phyloP scores from a whole-genome alignment of 805 yeast species.

The Myxozyma sirexii region DNA sequence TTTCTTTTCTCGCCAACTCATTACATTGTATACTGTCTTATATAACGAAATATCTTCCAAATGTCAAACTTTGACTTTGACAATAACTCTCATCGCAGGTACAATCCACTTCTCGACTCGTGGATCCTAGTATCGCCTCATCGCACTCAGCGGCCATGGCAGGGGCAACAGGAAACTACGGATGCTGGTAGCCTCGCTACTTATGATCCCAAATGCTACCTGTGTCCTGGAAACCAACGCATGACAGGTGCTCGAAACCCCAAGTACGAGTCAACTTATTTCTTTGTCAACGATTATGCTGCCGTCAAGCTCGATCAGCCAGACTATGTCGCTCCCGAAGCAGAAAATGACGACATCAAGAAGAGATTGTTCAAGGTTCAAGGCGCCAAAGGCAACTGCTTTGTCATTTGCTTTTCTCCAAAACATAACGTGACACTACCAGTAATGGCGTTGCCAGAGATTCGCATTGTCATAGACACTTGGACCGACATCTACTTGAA shows the following conservation, averaged over 20 bases:
- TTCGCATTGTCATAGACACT: conserved; percentile 55
- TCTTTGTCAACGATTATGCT: conserved; percentile 69
- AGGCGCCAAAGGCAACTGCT: conserved; percentile 68
- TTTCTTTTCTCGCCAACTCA: no score
- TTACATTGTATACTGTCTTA: no score
- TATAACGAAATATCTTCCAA: no score
- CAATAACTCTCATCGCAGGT: conserved; percentile 61
- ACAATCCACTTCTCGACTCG: conserved; percentile 67
- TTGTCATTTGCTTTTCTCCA: conserved; percentile 73
- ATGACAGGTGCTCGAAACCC: conserved; percentile 66
- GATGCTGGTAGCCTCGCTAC: conserved; percentile 50
- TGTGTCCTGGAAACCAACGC: conserved; percentile 72
- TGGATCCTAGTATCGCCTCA: conserved; percentile 78
- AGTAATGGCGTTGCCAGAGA: conserved; percentile 52
- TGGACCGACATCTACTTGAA: conserved; percentile 60
- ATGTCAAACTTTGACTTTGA: conserved; percentile 30
- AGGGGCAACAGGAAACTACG: conserved; percentile 65
- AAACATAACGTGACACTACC: conserved; percentile 58
- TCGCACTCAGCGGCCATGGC: conserved; percentile 79
- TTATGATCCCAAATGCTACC: conserved; percentile 67
- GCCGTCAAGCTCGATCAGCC: conserved; percentile 63
- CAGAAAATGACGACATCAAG: conserved; percentile 19
- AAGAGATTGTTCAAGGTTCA: conserved; percentile 53
- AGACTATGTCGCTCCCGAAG: conserved; percentile 22
- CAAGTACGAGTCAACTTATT: conserved; percentile 56